phyloP scores from a whole-genome alignment of 352 stramenopile genomes.

The Pythium sukuiense region DNA sequence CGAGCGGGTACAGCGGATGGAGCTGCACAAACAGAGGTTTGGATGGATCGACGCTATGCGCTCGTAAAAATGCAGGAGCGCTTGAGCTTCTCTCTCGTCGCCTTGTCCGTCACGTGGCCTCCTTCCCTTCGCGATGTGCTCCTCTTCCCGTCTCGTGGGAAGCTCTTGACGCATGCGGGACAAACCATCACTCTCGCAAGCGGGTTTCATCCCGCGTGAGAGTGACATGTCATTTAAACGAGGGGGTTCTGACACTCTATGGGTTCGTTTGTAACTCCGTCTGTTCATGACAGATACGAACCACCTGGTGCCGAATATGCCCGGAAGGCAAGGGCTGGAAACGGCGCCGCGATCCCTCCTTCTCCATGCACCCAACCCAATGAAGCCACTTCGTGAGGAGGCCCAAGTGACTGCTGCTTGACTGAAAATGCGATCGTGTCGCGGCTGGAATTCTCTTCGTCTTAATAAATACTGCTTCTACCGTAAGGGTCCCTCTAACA shows the following conservation, averaged over 20 bases:
- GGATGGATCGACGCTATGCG: neutral
- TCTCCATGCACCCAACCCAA: neutral
- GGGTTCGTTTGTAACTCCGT: neutral
- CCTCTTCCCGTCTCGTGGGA: constrained; percentile 20
- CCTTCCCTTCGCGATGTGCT: neutral
- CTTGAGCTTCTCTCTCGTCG: neutral
- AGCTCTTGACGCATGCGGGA: constrained; percentile 24
- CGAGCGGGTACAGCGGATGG: neutral
- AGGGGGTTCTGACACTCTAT: neutral
- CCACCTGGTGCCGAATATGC: constrained; percentile 5
- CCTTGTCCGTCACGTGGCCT: neutral
- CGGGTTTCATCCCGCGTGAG: constrained; percentile 12
- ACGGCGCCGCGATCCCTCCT: neutral
- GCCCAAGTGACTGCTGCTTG: constrained; percentile 1
- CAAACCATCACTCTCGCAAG: constrained; percentile 25
- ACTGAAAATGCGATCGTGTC: constrained; percentile 20
- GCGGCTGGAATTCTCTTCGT: constrained; percentile 6
- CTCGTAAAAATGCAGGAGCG: neutral
- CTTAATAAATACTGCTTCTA: constrained; percentile 5
- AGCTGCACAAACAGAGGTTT: neutral
- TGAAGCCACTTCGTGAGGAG: constrained; percentile 1
- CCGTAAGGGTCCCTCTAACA: neutral
- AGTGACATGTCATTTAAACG: constrained; percentile 22
- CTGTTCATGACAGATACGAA: constrained; percentile 1
- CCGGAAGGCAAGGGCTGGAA: neutral